phyloP scores from a whole-genome alignment of 352 stramenopile genomes.

The Pilasporangium apinafurcum region DNA sequence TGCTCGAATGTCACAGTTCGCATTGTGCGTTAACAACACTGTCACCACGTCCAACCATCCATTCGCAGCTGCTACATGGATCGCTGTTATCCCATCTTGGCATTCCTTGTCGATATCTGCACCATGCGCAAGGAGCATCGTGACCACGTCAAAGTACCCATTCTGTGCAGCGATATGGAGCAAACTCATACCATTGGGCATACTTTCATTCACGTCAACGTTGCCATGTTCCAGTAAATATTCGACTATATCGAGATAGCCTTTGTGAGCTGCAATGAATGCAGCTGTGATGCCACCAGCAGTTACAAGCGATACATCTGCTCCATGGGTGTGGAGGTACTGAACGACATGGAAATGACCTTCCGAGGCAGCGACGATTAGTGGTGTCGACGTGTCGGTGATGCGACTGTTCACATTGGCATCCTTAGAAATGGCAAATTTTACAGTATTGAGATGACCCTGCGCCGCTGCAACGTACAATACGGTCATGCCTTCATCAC shows the following conservation, averaged over 20 bases:
- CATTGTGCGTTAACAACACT: too few relatives aligned
- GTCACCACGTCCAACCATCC: too few relatives aligned
- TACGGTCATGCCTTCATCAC: slow-evolving; percentile 18
- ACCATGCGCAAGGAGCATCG: slow-evolving; percentile 2
- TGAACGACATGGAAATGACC: slow-evolving; percentile 27
- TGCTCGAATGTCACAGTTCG: too few relatives aligned
- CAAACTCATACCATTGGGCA: slow-evolving; percentile 4
- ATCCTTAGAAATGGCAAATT: slow-evolving; percentile 17
- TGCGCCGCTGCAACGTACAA: slow-evolving; percentile 27
- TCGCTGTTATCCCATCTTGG: too few relatives aligned
- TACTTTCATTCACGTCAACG: too few relatives aligned
- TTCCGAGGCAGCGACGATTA: slow-evolving; percentile 18
- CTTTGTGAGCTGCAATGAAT: slow-evolving; percentile 11
- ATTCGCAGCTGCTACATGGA: too few relatives aligned
- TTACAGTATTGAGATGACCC: slow-evolving; percentile 14
- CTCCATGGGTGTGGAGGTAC: slow-evolving; percentile 23
- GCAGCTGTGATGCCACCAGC: slow-evolving; percentile 11
- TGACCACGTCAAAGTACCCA: slow-evolving; percentile 1
- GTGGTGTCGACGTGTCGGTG: slow-evolving; percentile 18
- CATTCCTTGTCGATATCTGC: too few relatives aligned
- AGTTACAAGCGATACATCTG: slow-evolving; percentile 1
- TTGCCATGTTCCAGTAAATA: slow-evolving; percentile 17
- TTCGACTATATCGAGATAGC: slow-evolving; percentile 12
- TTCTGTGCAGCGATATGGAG: slow-evolving; percentile 7
- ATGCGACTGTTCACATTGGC: slow-evolving; percentile 18